These are phyloP conservation scores for Penicillium sp. DNA, from an alignment of 2,329 filamentous ascomycete genomes.

Conservation along the genomic window DNA sequence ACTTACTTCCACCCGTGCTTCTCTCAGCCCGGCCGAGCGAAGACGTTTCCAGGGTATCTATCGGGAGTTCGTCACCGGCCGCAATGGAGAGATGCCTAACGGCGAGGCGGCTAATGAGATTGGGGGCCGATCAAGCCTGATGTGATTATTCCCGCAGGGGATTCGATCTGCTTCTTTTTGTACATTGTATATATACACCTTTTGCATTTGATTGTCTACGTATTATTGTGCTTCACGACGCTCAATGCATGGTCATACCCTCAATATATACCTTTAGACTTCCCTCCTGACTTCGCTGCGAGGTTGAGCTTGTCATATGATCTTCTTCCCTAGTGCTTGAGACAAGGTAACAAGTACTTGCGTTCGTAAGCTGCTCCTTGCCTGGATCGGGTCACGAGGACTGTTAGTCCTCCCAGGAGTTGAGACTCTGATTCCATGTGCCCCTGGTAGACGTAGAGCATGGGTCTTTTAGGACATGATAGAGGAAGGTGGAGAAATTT, in stretches of 20 bases:
- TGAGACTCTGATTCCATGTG: too few relatives aligned
- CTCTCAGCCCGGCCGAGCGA: slow-evolving; percentile 79
- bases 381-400: neutral
- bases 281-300: neutral
- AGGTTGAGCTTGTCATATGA: neutral
- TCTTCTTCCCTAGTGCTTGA: neutral
- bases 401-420: neutral
- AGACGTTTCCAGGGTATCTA: slow-evolving; percentile 79
- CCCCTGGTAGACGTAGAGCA: too few relatives aligned
- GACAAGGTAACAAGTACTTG: neutral
- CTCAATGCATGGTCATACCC: slow-evolving; percentile 3
- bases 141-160: slow-evolving; percentile 59
- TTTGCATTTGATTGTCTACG: slow-evolving; percentile 6
- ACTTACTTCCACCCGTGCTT: slow-evolving; percentile 75
- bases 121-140: slow-evolving; percentile 88
- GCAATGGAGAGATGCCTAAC: slow-evolving; percentile 93
- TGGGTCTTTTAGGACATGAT: too few relatives aligned
- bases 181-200: slow-evolving; percentile 29
- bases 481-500: too few relatives aligned
- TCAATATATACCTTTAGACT: neutral
- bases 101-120: slow-evolving; percentile 91
- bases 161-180: slow-evolving; percentile 1
- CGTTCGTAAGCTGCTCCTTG: neutral
- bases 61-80: slow-evolving; percentile 84
- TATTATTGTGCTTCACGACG: slow-evolving; percentile 16